Evolutionary conservation across 495 filamentous ascomycete species (phyloP).

Genomic region (Barbatosphaeria neglecta): DNA sequence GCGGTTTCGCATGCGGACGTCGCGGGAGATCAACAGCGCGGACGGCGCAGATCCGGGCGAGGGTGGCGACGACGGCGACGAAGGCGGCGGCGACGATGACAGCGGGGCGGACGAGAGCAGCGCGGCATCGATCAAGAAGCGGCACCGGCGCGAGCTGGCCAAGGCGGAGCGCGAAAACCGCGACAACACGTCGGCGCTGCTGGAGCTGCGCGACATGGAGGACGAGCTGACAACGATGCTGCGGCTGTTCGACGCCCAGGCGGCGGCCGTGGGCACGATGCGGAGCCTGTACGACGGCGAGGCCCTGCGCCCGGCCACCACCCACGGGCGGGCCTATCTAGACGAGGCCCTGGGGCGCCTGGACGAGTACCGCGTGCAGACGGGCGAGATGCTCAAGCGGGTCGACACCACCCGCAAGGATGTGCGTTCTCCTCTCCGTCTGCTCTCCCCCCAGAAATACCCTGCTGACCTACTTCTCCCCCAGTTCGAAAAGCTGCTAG

Average conservation of each 20-base stretch:
- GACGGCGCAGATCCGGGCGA: conserved; percentile 40
- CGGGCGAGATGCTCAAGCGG: conserved; percentile 48
- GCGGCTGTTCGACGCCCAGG: conserved; percentile 47
- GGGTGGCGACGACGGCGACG: conserved; percentile 8
- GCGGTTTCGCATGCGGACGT: conserved; percentile 41
- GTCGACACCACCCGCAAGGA: conserved; percentile 33
- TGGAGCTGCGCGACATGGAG: conserved; percentile 56
- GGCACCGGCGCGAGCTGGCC: conserved; percentile 39
- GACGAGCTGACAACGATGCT: conserved; percentile 51
- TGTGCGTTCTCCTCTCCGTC: conserved; percentile 12
- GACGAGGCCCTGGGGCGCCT: conserved; percentile 41
- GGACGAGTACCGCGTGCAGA: conserved; percentile 43
- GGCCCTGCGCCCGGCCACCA: conserved; percentile 17
- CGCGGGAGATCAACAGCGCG: conserved; percentile 28
- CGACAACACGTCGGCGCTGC: conserved; percentile 50
- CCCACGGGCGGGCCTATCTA: conserved; percentile 31
- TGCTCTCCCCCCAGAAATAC: not conserved
- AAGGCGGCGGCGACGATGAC: conserved; percentile 3
- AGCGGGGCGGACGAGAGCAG: conserved; percentile 33
- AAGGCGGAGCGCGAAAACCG: conserved; percentile 43
- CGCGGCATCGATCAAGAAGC: conserved; percentile 27
- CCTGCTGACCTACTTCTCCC: not conserved
- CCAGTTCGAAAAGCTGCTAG: conserved; percentile 53
- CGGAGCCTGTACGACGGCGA: conserved; percentile 20
- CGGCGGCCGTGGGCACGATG: conserved; percentile 38